These are phyloP conservation scores for Candida michaelii DNA, from an alignment of 805 yeast species.

Conservation along the genomic window DNA sequence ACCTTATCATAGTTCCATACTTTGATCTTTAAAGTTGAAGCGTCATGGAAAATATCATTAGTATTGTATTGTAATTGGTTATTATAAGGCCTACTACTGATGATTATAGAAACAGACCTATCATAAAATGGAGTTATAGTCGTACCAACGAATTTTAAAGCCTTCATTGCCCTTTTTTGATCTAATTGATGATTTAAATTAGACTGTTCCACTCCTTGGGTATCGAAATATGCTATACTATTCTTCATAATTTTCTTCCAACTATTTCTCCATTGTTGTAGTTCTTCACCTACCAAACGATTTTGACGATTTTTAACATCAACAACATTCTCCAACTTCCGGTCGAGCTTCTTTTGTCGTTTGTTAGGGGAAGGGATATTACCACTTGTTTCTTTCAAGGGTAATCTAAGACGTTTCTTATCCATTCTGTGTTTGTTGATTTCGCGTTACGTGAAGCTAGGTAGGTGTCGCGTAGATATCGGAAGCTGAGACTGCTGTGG, in stretches of 20 bases:
- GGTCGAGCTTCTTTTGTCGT: constrained; percentile 9
- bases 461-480: background rate
- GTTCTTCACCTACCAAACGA: constrained; percentile 44
- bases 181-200: constrained; percentile 37
- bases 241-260: constrained; percentile 64
- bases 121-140: constrained; percentile 46
- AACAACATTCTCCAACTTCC: background rate
- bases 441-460: constrained; percentile 1
- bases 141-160: constrained; percentile 51
- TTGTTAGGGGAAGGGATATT: constrained; percentile 39
- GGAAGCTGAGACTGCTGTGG: too few relatives aligned
- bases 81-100: constrained; percentile 59
- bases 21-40: constrained; percentile 60
- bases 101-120: constrained; percentile 69
- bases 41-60: constrained; percentile 68
- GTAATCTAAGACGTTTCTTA: constrained; percentile 20
- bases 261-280: constrained; percentile 60
- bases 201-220: constrained; percentile 41
- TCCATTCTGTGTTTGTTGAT: constrained; percentile 5
- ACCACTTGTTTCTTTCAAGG: constrained; percentile 41
- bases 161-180: constrained; percentile 41
- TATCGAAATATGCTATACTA: constrained; percentile 62
- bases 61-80: constrained; percentile 40
- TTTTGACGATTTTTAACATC: constrained; percentile 14
- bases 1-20: constrained; percentile 90